phyloP scores from a whole-genome alignment of 2,329 filamentous ascomycete species.

The Fusarium xylarioides region DNA sequence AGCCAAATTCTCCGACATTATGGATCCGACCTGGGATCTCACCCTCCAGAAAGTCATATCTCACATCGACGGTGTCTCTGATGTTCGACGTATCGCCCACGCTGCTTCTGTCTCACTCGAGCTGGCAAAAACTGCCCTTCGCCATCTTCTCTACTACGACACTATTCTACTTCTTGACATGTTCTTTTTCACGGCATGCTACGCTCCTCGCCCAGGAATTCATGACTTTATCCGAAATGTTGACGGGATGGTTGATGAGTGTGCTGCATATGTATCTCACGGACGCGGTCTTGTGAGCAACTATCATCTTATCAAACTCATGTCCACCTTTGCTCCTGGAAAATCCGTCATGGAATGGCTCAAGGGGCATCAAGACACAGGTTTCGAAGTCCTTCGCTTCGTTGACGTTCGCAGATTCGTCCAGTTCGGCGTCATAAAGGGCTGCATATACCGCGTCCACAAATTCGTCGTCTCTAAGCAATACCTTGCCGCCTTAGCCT shows the following conservation, averaged over 20 bases:
- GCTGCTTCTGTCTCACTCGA: conserved; percentile 87
- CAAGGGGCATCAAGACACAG: conserved; percentile 73
- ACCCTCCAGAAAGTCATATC: conserved; percentile 82
- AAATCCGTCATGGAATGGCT: conserved; percentile 90
- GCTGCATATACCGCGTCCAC: conserved; percentile 90
- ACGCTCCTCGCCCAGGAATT: conserved; percentile 81
- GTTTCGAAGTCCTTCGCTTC: conserved; percentile 72
- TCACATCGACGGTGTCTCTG: conserved; percentile 90
- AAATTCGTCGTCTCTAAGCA: conserved; percentile 82
- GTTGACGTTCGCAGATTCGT: conserved; percentile 92
- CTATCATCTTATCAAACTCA: conserved; percentile 80
- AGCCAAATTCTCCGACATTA: conserved; percentile 69
- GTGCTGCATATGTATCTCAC: conserved; percentile 80
- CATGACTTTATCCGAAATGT: conserved; percentile 80
- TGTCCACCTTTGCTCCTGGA: conserved; percentile 84
- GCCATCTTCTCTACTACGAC: conserved; percentile 92
- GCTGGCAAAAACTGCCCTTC: conserved; percentile 84
- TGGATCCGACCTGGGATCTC: conserved; percentile 77
- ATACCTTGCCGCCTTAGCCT: conserved; percentile 65
- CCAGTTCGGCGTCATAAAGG: conserved; percentile 96
- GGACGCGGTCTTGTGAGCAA: conserved; percentile 58
- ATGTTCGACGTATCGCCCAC: conserved; percentile 85
- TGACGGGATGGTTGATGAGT: conserved; percentile 83
- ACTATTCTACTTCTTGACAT: conserved; percentile 91
- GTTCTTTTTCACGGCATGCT: conserved; percentile 93